phyloP scores from a whole-genome alignment of 352 stramenopile genomes.

The Labyrinthula sp. region DNA sequence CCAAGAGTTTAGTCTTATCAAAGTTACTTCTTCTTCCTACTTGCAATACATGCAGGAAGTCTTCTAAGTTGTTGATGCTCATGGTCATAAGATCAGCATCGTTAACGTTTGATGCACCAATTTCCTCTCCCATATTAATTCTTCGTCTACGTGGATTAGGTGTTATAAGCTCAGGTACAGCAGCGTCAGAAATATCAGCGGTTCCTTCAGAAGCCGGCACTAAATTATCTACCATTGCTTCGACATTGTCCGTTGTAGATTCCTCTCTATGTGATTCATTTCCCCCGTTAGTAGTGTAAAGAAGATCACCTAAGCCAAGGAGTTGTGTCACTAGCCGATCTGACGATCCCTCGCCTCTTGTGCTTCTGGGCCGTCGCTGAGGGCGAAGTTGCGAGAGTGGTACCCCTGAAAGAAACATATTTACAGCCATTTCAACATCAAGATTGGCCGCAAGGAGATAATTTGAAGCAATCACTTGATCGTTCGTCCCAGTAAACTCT shows the following conservation, averaged over 20 bases:
- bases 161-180: too few species aligned
- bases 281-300: not conserved
- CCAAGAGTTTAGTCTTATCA: too few species aligned
- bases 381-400: constrained; percentile 16
- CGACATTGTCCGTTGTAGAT: not conserved
- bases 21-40: too few species aligned
- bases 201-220: too few species aligned
- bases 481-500: constrained; percentile 17
- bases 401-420: constrained; percentile 19
- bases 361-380: constrained; percentile 1
- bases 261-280: not conserved
- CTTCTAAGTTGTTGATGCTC: too few species aligned
- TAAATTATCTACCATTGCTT: too few species aligned
- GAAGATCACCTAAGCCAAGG: not conserved
- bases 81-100: too few species aligned
- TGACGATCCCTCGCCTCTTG: not conserved
- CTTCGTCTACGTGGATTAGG: too few species aligned
- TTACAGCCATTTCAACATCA: constrained; percentile 23
- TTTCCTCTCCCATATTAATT: too few species aligned
- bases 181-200: too few species aligned
- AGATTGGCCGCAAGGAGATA: constrained; percentile 7
- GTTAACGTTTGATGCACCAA: too few species aligned
- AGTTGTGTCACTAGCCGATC: not conserved
- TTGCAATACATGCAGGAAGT: too few species aligned
- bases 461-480: constrained; percentile 5